Percentiles rank a stretch among this genome's conserved stretches.
Evolutionary conservation across 2,329 filamentous ascomycete species (phyloP).

Genomic region (Paecilomyces fulvus): DNA sequence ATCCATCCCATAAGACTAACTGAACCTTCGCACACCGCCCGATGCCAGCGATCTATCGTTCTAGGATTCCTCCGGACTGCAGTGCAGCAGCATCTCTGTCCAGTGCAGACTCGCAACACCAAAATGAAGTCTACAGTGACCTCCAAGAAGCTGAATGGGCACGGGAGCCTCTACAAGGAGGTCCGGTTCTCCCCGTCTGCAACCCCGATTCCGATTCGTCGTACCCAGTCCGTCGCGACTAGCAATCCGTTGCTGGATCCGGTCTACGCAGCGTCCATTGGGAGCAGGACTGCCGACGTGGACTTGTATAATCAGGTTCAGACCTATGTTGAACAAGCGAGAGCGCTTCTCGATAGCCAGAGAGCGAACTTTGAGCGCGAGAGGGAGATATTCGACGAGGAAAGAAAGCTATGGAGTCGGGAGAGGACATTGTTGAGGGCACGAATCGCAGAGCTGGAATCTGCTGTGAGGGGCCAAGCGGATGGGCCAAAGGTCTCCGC

Average conservation of each 20-base stretch:
- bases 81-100: not conserved
- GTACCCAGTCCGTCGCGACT: slow-evolving; percentile 31
- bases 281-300: slow-evolving; percentile 12
- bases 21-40: not conserved
- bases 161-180: slow-evolving; percentile 31
- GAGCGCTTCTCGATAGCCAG: slow-evolving; percentile 30
- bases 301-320: slow-evolving; percentile 17
- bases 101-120: not conserved
- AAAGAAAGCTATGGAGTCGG: slow-evolving; percentile 37
- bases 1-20: not conserved
- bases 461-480: slow-evolving; percentile 14
- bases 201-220: slow-evolving; percentile 25
- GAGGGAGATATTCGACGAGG: slow-evolving; percentile 32
- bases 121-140: slow-evolving; percentile 25
- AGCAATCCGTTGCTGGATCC: slow-evolving; percentile 23
- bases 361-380: slow-evolving; percentile 31
- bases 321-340: slow-evolving; percentile 35
- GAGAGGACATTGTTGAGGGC: slow-evolving; percentile 34
- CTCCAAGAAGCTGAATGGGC: slow-evolving; percentile 19
- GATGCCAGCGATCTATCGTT: not conserved
- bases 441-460: slow-evolving; percentile 35
- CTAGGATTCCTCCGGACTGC: not conserved
- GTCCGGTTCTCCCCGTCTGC: slow-evolving; percentile 34
- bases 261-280: slow-evolving; percentile 14
- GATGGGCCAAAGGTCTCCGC: not conserved